These are phyloP conservation scores for Paramarasmius palmivorus DNA, from an alignment of 1,284 basidiomycete genomes.

Conservation along the genomic window DNA sequence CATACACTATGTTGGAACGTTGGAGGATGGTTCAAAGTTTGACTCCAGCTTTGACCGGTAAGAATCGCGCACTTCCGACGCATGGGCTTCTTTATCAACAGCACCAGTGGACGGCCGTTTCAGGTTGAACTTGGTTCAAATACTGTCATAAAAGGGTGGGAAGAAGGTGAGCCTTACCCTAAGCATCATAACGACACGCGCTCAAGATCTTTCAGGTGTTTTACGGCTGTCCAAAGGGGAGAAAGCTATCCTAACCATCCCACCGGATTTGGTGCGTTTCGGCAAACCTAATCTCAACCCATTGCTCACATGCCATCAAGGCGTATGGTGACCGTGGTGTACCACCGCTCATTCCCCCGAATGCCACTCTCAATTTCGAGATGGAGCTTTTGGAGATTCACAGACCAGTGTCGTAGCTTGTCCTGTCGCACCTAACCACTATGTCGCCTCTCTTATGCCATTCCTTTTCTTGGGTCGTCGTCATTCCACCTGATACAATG, in stretches of 20 bases:
- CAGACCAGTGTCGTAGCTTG: conserved; percentile 5
- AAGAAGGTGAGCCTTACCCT: conserved; percentile 52
- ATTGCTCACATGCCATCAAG: conserved; percentile 28
- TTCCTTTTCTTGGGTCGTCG: neutral
- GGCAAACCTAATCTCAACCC: conserved; percentile 7
- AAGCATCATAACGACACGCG: conserved; percentile 2
- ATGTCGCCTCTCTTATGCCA: neutral
- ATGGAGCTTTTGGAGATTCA: conserved; percentile 62
- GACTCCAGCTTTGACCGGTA: conserved; percentile 23
- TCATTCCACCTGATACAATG: no score
- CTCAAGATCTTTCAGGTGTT: conserved; percentile 41
- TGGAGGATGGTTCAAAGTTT: conserved; percentile 26
- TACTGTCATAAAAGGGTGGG: conserved; percentile 75
- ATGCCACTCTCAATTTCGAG: conserved; percentile 62
- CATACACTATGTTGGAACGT: conserved; percentile 31
- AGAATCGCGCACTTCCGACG: conserved; percentile 1
- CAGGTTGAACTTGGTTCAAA: conserved; percentile 61
- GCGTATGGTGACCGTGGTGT: conserved; percentile 57
- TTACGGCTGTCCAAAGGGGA: conserved; percentile 63
- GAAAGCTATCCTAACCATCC: conserved; percentile 58
- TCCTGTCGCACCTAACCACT: neutral
- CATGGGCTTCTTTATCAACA: conserved; percentile 5
- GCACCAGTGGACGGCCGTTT: conserved; percentile 48
- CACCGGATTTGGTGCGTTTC: conserved; percentile 47
- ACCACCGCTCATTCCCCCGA: conserved; percentile 65